A percentile compares a stretch with the other conserved stretches of the same genome.
Evolutionary conservation across 1,284 basidiomycete species (phyloP).

Genomic region (Melampsora larici-populina): DNA sequence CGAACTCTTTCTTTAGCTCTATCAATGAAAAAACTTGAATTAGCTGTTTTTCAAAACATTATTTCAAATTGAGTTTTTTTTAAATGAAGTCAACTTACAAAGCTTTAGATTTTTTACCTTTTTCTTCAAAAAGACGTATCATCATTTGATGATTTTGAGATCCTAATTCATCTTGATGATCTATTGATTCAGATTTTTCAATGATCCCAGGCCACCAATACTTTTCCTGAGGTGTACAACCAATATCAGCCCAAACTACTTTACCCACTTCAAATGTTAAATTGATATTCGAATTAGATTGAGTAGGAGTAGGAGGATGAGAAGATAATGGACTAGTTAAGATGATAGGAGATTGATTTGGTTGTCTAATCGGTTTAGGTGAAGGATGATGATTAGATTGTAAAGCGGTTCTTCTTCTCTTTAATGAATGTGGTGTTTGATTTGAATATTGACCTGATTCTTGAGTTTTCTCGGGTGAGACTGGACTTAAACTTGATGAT

Average conservation of each 20-base stretch:
- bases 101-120: conserved; percentile 1
- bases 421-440: no score
- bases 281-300: background rate
- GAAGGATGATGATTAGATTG: no score
- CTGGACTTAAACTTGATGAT: no score
- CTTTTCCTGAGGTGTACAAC: background rate
- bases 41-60: background rate
- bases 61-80: background rate
- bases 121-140: background rate
- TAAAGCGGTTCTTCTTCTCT: no score
- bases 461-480: no score
- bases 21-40: no score
- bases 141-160: background rate
- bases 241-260: conserved; percentile 37
- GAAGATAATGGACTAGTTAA: no score
- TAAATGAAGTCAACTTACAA: background rate
- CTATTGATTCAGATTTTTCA: background rate
- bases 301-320: no score
- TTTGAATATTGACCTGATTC: no score
- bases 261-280: background rate
- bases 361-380: no score
- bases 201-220: conserved; percentile 39
- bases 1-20: background rate
- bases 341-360: no score
- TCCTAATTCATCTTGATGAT: background rate